Evolutionary conservation across 2,329 filamentous ascomycete genomes (phyloP).

Genomic region (Aureobasidium sp.): DNA sequence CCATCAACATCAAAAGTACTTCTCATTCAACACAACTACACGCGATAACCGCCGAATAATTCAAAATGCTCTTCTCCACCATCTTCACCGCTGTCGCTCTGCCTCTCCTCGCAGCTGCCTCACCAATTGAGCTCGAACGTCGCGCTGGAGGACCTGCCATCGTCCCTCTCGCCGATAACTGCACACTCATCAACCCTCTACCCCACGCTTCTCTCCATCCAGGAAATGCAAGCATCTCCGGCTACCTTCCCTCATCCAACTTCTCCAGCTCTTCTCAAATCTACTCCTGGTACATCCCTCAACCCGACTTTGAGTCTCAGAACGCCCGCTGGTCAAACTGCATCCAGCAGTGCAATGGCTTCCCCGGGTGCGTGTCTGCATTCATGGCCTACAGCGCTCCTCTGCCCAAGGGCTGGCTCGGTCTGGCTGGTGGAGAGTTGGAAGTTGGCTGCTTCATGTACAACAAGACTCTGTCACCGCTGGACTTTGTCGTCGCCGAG

Average conservation of each 20-base stretch:
- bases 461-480: slow-evolving; percentile 21
- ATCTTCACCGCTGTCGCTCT: slow-evolving; percentile 2
- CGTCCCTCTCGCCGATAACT: slow-evolving; percentile 30
- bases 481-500: slow-evolving; percentile 27
- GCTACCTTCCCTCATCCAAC: slow-evolving; percentile 25
- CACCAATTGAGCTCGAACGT: slow-evolving; percentile 10
- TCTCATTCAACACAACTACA: neutral
- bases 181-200: slow-evolving; percentile 29
- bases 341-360: slow-evolving; percentile 36
- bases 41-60: neutral
- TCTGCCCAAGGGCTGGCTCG: slow-evolving; percentile 30
- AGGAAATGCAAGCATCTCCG: slow-evolving; percentile 17
- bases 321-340: slow-evolving; percentile 26
- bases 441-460: slow-evolving; percentile 33
- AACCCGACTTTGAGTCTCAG: slow-evolving; percentile 18
- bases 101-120: slow-evolving; percentile 6
- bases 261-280: slow-evolving; percentile 22
- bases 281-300: slow-evolving; percentile 30
- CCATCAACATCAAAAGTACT: neutral
- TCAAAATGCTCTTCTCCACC: slow-evolving; percentile 13
- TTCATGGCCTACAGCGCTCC: slow-evolving; percentile 33
- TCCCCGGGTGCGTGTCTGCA: slow-evolving; percentile 30
- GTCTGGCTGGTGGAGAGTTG: slow-evolving; percentile 26
- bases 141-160: slow-evolving; percentile 32
- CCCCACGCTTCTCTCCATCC: slow-evolving; percentile 15